Percentiles rank a stretch among this genome's conserved stretches.
Evolutionary conservation across 2,329 filamentous ascomycete genomes (phyloP).

Genomic region (Penicillium sp.): DNA sequence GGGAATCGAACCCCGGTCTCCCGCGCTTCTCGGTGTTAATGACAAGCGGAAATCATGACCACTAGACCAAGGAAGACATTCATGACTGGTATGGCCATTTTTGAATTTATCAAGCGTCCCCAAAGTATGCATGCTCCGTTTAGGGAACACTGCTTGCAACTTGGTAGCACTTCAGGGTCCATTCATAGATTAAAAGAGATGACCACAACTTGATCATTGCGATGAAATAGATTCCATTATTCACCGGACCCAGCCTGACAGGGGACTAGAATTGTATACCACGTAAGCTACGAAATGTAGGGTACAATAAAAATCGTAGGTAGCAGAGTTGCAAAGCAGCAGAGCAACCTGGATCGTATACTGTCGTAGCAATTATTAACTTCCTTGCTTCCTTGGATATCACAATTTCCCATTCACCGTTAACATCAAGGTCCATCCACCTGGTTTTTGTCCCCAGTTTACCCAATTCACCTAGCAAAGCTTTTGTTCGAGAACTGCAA

Average conservation of each 20-base stretch:
- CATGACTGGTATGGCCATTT: not conserved
- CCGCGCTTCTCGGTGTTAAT: conserved; percentile 36
- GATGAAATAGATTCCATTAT: no score
- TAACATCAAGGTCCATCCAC: not conserved
- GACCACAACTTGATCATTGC: no score
- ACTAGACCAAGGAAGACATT: conserved; percentile 40
- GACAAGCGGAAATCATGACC: conserved; percentile 46
- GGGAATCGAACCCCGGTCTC: conserved; percentile 43
- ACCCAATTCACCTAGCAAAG: not conserved
- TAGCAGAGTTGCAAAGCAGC: not conserved
- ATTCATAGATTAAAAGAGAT: no score
- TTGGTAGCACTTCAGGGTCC: no score
- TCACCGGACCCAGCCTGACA: no score
- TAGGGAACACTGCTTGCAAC: no score
- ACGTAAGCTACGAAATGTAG: no score
- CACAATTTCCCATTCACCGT: not conserved
- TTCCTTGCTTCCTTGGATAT: not conserved
- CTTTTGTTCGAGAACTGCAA: not conserved
- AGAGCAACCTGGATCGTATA: not conserved
- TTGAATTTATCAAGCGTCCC: not conserved
- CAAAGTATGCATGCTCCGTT: no score
- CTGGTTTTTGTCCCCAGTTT: not conserved
- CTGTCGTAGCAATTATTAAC: not conserved
- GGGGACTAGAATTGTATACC: no score
- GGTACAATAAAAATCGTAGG: not conserved